phyloP scores from a whole-genome alignment of 2,329 filamentous ascomycete species.

The Xylariaceae sp. region DNA sequence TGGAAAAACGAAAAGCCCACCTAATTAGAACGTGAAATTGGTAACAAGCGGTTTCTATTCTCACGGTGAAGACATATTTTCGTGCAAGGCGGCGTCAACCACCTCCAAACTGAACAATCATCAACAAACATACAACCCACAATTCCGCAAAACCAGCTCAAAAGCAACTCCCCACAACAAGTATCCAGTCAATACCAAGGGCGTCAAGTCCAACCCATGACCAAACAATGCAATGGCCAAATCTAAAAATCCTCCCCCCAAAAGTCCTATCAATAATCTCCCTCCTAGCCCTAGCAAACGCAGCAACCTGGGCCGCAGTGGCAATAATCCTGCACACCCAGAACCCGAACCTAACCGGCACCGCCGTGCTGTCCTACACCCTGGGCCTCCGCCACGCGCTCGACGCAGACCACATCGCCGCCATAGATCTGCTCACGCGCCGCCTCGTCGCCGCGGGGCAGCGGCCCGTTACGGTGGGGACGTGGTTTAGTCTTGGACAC shows the following conservation, averaged over 20 bases:
- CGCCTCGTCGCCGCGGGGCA: constrained; percentile 82
- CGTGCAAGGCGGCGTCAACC: too few species aligned
- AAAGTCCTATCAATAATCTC: constrained; percentile 46
- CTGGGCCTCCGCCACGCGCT: constrained; percentile 91
- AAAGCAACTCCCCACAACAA: too few species aligned
- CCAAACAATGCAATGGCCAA: constrained; percentile 7
- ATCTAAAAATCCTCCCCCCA: constrained; percentile 30
- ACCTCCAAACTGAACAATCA: too few species aligned
- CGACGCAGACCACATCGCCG: constrained; percentile 83
- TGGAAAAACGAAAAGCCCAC: too few species aligned
- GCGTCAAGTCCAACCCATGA: too few species aligned
- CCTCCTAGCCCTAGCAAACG: constrained; percentile 48
- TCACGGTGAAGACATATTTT: too few species aligned
- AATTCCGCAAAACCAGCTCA: too few species aligned
- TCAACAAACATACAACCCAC: too few species aligned
- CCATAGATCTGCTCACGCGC: constrained; percentile 93
- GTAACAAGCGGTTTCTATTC: too few species aligned
- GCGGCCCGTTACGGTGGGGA: constrained; percentile 84
- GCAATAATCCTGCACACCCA: constrained; percentile 48
- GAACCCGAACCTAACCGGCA: constrained; percentile 63
- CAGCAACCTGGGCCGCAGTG: constrained; percentile 50
- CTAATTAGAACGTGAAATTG: too few species aligned
- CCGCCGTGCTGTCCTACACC: constrained; percentile 80
- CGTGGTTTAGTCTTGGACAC: constrained; percentile 90
- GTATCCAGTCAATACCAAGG: too few species aligned